A percentile compares a stretch with the other conserved stretches of the same genome.
These are phyloP conservation scores for Leccinum insolens DNA, from an alignment of 1,284 basidiomycete species.

Conservation along the genomic window DNA sequence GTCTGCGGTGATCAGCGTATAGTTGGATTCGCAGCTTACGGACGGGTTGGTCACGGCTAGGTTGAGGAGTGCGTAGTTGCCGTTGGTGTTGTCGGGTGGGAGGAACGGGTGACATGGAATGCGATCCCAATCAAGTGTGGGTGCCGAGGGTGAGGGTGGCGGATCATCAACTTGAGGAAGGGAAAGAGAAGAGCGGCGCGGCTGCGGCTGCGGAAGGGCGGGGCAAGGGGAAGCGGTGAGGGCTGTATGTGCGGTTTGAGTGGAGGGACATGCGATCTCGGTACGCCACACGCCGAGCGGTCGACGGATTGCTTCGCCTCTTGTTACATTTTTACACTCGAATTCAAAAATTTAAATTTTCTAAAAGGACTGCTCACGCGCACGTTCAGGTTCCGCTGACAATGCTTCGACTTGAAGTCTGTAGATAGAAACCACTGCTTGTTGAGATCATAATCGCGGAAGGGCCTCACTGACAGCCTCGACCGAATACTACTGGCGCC, in stretches of 20 bases:
- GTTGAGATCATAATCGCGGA: no score
- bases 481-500: no score
- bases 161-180: constrained; percentile 44
- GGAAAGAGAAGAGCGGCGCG: no score
- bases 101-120: constrained; percentile 65
- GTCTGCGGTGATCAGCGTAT: constrained; percentile 67
- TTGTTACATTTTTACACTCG: no score
- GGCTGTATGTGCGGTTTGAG: constrained; percentile 55
- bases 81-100: constrained; percentile 71
- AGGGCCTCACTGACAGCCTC: no score
- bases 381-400: no score
- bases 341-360: no score
- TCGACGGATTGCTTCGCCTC: no score
- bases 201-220: constrained; percentile 8
- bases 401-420: no score
- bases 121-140: constrained; percentile 76
- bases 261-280: constrained; percentile 23
- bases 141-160: constrained; percentile 59
- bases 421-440: no score
- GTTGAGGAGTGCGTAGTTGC: constrained; percentile 60
- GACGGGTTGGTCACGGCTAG: constrained; percentile 76
- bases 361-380: no score
- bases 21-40: constrained; percentile 59
- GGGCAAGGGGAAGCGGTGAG: constrained; percentile 49
- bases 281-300: constrained; percentile 14